These are phyloP conservation scores for Tricladium varicosporioides DNA, from an alignment of 2,329 filamentous ascomycete genomes.

Conservation along the genomic window DNA sequence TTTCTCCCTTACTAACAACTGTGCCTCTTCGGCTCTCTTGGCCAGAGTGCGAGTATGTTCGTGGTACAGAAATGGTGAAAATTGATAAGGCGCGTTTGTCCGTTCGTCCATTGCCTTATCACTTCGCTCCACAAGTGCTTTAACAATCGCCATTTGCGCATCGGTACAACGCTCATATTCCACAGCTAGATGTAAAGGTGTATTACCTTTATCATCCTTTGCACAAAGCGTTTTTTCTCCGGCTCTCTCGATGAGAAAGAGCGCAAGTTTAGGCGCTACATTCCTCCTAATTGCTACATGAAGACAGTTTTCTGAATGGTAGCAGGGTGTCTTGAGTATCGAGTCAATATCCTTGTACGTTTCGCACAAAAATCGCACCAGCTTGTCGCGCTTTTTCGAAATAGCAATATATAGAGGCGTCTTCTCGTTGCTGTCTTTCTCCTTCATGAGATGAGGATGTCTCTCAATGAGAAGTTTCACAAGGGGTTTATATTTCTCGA, in stretches of 20 bases:
- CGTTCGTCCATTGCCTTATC: slow-evolving; percentile 12
- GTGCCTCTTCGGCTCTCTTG: not conserved
- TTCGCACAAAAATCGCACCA: slow-evolving; percentile 16
- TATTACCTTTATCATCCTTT: slow-evolving; percentile 14
- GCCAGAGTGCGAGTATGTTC: slow-evolving; percentile 9
- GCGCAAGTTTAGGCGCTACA: slow-evolving; percentile 1
- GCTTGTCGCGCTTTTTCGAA: slow-evolving; percentile 11
- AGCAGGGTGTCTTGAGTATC: slow-evolving; percentile 11
- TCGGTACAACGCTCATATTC: slow-evolving; percentile 15
- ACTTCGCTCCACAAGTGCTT: slow-evolving; percentile 10
- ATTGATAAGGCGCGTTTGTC: slow-evolving; percentile 5
- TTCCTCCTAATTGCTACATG: slow-evolving; percentile 12
- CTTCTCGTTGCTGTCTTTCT: slow-evolving; percentile 12
- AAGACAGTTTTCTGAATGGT: slow-evolving; percentile 11
- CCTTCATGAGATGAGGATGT: slow-evolving; percentile 2
- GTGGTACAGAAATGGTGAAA: slow-evolving; percentile 15
- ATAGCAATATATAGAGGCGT: slow-evolving; percentile 24
- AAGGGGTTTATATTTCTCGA: not conserved
- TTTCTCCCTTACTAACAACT: slow-evolving; percentile 2
- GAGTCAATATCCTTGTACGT: slow-evolving; percentile 12
- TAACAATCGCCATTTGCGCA: slow-evolving; percentile 15
- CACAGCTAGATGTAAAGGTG: slow-evolving; percentile 17
- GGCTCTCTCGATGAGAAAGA: slow-evolving; percentile 10
- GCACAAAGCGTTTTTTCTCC: slow-evolving; percentile 9
- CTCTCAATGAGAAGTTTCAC: not conserved